Conservation (phyloP, 352 stramenopile genomes). For the Blastocystis sp. region DNA sequence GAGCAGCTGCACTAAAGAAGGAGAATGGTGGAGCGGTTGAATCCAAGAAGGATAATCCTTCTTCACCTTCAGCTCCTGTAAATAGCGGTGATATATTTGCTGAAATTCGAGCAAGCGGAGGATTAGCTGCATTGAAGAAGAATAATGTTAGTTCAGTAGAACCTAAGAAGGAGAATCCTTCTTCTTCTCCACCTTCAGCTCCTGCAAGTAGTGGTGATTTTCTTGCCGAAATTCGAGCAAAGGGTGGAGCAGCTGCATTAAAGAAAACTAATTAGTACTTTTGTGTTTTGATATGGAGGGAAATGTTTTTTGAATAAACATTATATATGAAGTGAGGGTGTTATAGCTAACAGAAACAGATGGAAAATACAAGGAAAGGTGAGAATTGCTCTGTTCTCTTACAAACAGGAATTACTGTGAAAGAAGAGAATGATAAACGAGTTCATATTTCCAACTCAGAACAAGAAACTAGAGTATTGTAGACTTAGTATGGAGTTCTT, state of each 20-base stretch:
- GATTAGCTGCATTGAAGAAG: background rate
- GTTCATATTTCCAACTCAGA: background rate
- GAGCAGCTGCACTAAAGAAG: conserved; percentile 24
- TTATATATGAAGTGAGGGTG: background rate
- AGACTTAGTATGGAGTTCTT: background rate
- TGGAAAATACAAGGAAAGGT: background rate
- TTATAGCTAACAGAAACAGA: background rate
- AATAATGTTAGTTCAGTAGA: background rate
- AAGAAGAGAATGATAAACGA: background rate
- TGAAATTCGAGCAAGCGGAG: conserved; percentile 8
- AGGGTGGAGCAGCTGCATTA: background rate
- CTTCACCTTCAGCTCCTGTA: background rate
- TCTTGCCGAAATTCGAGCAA: background rate
- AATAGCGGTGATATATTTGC: background rate
- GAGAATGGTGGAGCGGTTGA: background rate
- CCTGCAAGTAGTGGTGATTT: background rate
- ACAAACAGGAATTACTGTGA: background rate
- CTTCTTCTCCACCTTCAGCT: background rate
- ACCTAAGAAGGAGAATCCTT: background rate
- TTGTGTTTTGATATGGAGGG: background rate
- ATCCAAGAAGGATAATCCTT: background rate
- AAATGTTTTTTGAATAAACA: background rate
- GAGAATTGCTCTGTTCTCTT: background rate
- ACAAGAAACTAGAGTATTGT: background rate
- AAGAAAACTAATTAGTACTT: background rate